Evolutionary conservation across 768 basidiomycete species (phyloP).

Genomic region (Krasilnikovozyma curviuscula): DNA sequence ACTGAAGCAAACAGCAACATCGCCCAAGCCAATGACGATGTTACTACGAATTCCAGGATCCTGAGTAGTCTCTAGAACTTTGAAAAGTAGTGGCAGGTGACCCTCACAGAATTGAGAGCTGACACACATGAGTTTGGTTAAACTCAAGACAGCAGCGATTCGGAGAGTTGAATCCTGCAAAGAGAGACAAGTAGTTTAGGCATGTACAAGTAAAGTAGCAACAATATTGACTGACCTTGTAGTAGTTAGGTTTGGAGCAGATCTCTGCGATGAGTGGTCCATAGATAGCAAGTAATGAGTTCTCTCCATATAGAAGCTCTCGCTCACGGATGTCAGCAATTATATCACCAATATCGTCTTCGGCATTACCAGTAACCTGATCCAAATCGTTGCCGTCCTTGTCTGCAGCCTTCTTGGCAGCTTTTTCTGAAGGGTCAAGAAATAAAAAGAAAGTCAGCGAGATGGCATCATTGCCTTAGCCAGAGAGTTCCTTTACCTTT

Average conservation of each 20-base stretch:
- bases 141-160: conserved; percentile 64
- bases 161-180: conserved; percentile 63
- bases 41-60: conserved; percentile 84
- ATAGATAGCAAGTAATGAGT: conserved; percentile 63
- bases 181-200: neutral
- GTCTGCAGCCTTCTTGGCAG: conserved; percentile 25
- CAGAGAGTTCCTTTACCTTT: conserved; percentile 35
- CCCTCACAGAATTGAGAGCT: conserved; percentile 84
- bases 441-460: neutral
- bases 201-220: neutral
- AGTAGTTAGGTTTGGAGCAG: conserved; percentile 72
- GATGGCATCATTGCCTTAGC: neutral
- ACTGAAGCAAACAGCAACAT: conserved; percentile 95
- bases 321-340: conserved; percentile 66
- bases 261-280: conserved; percentile 82
- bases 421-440: conserved; percentile 34
- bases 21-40: conserved; percentile 91
- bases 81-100: conserved; percentile 71
- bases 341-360: conserved; percentile 92
- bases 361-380: conserved; percentile 89
- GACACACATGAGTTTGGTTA: conserved; percentile 93
- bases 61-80: conserved; percentile 74
- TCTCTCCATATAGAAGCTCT: conserved; percentile 64
- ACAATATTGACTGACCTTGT: conserved; percentile 41
- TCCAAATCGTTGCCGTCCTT: conserved; percentile 72